phyloP scores from a whole-genome alignment of 257 asterid species.

The Fraxinus americana region DNA sequence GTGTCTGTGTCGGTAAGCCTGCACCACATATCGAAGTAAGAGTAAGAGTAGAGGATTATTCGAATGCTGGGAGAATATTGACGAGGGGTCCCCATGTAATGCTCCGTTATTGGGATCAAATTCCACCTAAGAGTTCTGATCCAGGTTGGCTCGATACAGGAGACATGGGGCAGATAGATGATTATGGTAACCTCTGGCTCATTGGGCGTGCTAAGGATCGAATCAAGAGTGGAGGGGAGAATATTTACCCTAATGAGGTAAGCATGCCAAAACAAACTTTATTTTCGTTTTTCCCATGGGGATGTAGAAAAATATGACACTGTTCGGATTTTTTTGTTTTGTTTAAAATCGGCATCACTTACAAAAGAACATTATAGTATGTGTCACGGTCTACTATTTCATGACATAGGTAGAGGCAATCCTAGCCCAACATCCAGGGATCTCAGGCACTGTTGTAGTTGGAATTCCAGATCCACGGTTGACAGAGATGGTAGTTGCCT shows the following conservation, averaged over 20 bases:
- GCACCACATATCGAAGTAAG: conserved; percentile 78
- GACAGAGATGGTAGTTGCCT: conserved; percentile 72
- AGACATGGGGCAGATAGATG: conserved; percentile 74
- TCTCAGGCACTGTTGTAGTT: conserved; percentile 51
- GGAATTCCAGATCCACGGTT: conserved; percentile 78
- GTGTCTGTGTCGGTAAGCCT: conserved; percentile 76
- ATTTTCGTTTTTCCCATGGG: not conserved
- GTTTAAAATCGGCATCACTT: not conserved
- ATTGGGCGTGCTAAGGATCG: conserved; percentile 76
- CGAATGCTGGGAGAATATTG: conserved; percentile 54
- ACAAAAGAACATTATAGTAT: not conserved
- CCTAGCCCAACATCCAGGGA: conserved; percentile 71
- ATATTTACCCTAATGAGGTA: conserved; percentile 89
- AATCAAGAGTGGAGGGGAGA: conserved; percentile 96
- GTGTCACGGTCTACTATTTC: not conserved
- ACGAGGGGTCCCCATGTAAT: conserved; percentile 87
- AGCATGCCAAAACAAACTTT: not conserved
- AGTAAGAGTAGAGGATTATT: conserved; percentile 42
- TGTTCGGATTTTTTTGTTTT: not conserved
- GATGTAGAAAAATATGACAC: not conserved
- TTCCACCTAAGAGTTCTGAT: conserved; percentile 31
- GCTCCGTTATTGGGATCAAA: conserved; percentile 85
- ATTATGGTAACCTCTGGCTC: conserved; percentile 81
- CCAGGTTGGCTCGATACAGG: conserved; percentile 87
- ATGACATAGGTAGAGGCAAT: conserved; percentile 71